Percentiles rank a stretch among this genome's conserved stretches.
These are phyloP conservation scores for Monilinia fructicola DNA, from an alignment of 2,329 filamentous ascomycete genomes.

Conservation along the genomic window DNA sequence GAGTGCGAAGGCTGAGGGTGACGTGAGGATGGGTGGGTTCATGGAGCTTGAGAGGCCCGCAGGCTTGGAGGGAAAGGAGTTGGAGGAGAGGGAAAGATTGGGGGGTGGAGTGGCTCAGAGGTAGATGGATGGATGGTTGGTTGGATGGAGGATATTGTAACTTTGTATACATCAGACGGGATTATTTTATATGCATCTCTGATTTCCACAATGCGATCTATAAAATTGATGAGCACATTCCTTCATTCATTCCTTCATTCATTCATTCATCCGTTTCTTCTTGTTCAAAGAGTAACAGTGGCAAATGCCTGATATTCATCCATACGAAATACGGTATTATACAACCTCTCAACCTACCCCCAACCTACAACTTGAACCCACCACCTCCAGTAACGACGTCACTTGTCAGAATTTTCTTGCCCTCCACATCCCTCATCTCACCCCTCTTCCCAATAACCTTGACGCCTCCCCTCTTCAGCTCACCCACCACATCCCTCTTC, in stretches of 20 bases:
- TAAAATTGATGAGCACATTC: not conserved
- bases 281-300: not conserved
- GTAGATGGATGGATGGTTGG: not conserved
- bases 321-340: not conserved
- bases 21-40: conserved; percentile 45
- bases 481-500: conserved; percentile 50
- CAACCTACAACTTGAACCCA: conserved; percentile 59
- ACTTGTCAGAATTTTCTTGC: conserved; percentile 65
- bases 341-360: not conserved
- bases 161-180: not conserved
- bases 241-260: not conserved
- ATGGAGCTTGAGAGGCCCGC: conserved; percentile 47
- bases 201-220: not conserved
- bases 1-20: conserved; percentile 32
- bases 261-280: not conserved
- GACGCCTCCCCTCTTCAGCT: conserved; percentile 79
- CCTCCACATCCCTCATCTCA: conserved; percentile 78
- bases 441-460: conserved; percentile 91
- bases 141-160: too few species aligned
- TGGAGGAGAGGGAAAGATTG: conserved; percentile 27
- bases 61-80: conserved; percentile 41
- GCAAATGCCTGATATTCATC: conserved; percentile 12
- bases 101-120: not conserved
- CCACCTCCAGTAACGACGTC: conserved; percentile 53
- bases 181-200: not conserved